Evolutionary conservation across 148 eudicot genomes (phyloP).

Genomic region (Hydrangea macrophylla): DNA sequence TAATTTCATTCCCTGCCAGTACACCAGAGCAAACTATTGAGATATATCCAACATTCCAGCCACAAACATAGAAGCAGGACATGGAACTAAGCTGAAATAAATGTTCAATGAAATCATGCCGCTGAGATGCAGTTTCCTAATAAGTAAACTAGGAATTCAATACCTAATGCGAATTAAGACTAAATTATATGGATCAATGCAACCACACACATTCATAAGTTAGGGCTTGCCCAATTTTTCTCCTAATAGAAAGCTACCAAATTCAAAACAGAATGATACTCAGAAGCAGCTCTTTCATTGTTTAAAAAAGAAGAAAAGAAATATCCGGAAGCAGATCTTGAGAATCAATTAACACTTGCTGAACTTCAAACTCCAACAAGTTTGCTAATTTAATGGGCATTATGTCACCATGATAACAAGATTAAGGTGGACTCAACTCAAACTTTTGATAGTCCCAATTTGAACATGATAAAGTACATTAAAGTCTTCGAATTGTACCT

Average conservation of each 20-base stretch:
- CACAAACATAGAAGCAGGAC: background rate
- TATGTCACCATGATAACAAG: no score
- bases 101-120: background rate
- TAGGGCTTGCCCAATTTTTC: background rate
- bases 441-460: no score
- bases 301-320: no score
- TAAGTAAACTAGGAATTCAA: background rate
- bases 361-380: no score
- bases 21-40: conserved; percentile 12
- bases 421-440: no score
- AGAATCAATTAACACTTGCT: no score
- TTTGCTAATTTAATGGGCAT: no score
- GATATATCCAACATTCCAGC: background rate
- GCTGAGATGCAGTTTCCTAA: background rate
- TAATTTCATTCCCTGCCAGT: conserved; percentile 77
- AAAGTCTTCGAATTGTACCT: no score
- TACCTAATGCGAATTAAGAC: background rate
- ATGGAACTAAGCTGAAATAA: background rate
- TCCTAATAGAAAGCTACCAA: background rate
- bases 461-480: no score
- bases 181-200: background rate
- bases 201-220: background rate
- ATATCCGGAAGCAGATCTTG: no score
- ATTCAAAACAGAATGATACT: background rate
- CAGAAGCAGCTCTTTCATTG: no score